phyloP scores from a whole-genome alignment of 2,329 filamentous ascomycete genomes.

The Aspergillus pseudonomiae region DNA sequence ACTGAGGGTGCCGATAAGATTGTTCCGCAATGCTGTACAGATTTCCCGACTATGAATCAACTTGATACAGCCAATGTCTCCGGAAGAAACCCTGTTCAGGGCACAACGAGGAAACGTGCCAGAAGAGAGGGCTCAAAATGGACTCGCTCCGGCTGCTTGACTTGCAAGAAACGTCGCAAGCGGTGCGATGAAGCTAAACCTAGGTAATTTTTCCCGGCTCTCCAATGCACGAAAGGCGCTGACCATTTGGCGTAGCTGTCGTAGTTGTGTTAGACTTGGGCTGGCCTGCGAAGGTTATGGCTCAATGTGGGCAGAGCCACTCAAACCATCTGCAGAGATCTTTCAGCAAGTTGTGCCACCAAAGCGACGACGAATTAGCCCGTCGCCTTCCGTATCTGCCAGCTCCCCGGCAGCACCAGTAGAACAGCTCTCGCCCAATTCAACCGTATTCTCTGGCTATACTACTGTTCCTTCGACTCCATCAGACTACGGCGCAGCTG shows the following conservation, averaged over 20 bases:
- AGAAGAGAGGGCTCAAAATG: slow-evolving; percentile 35
- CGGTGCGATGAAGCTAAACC: slow-evolving; percentile 43
- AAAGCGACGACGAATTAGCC: slow-evolving; percentile 27
- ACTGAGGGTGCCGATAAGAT: not conserved
- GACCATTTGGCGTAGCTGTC: slow-evolving; percentile 29
- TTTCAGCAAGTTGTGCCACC: slow-evolving; percentile 27
- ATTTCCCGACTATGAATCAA: slow-evolving; percentile 6
- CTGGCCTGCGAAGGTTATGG: slow-evolving; percentile 42
- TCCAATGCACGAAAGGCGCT: not conserved
- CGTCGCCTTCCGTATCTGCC: slow-evolving; percentile 20
- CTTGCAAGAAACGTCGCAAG: slow-evolving; percentile 43
- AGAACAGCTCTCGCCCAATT: slow-evolving; percentile 14
- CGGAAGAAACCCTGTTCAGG: not conserved
- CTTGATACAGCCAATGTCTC: not conserved
- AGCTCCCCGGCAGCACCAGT: slow-evolving; percentile 19
- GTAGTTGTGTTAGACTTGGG: slow-evolving; percentile 37
- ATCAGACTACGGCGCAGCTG: slow-evolving; percentile 5
- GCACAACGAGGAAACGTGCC: slow-evolving; percentile 22
- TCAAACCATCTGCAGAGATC: slow-evolving; percentile 35
- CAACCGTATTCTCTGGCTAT: slow-evolving; percentile 5
- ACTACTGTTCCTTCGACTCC: slow-evolving; percentile 5
- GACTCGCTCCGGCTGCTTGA: slow-evolving; percentile 45
- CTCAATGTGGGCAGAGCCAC: slow-evolving; percentile 39
- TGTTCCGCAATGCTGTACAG: not conserved
- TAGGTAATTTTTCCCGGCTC: slow-evolving; percentile 24